These are phyloP conservation scores for Venturia carpophila DNA, from an alignment of 2,329 filamentous ascomycete species.

Conservation along the genomic window DNA sequence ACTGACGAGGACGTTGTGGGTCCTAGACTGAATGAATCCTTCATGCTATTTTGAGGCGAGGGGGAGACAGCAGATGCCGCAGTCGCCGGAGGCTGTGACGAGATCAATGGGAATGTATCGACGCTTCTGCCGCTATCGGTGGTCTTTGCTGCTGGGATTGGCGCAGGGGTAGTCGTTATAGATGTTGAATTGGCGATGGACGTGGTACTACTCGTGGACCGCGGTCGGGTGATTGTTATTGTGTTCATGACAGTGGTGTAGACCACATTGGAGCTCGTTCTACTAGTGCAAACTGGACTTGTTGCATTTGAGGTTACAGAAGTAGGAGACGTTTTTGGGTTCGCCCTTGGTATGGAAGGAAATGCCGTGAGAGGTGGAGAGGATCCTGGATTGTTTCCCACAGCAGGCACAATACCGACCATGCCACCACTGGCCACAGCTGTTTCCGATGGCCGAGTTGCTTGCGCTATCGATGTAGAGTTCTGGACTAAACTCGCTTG, in stretches of 20 bases:
- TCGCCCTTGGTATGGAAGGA: conserved; percentile 16
- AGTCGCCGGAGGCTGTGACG: conserved; percentile 1
- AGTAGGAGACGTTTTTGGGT: background rate
- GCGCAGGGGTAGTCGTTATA: background rate
- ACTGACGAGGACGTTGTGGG: background rate
- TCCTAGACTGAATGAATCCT: background rate
- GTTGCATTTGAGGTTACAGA: background rate
- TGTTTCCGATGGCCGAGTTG: background rate
- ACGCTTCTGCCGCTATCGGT: background rate
- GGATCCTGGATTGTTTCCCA: conserved; percentile 13
- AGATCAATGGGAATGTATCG: conserved; percentile 13
- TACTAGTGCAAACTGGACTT: background rate
- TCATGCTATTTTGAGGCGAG: background rate
- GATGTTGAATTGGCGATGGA: background rate
- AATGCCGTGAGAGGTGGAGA: conserved; percentile 13
- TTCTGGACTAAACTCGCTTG: conserved; percentile 1
- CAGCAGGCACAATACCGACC: conserved; percentile 18
- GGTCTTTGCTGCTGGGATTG: background rate
- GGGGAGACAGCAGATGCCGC: background rate
- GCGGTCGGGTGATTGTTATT: background rate
- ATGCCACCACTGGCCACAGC: conserved; percentile 15
- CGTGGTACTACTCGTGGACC: background rate
- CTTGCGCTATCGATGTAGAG: conserved; percentile 5
- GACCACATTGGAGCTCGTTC: background rate
- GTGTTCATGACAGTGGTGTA: conserved; percentile 1